phyloP scores from a whole-genome alignment of 257 asterid species.

The Penstemon newberryi region DNA sequence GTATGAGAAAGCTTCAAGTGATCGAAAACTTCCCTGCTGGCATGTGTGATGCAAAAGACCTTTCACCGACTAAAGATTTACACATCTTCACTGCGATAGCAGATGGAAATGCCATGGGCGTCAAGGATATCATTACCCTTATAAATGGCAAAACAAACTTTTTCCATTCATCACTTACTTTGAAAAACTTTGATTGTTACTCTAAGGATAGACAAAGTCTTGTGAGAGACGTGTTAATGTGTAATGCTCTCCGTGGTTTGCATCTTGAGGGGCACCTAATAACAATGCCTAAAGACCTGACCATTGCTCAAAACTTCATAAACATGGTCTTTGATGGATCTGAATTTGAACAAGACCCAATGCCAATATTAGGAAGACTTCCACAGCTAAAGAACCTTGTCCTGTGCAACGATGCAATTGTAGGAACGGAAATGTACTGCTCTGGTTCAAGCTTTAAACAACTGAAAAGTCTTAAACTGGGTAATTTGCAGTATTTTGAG shows the following conservation, averaged over 20 bases:
- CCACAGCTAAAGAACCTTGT: slow-evolving; percentile 17
- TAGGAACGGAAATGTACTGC: slow-evolving; percentile 12
- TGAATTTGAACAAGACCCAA: slow-evolving; percentile 27
- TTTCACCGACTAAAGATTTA: not conserved
- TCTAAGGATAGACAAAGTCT: not conserved
- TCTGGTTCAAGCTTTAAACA: slow-evolving; percentile 13
- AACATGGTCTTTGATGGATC: slow-evolving; percentile 22
- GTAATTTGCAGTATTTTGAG: slow-evolving; percentile 15
- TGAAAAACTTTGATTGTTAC: slow-evolving; percentile 28
- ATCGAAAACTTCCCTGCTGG: slow-evolving; percentile 25
- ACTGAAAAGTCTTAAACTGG: slow-evolving; percentile 27
- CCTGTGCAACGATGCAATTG: slow-evolving; percentile 24
- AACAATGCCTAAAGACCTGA: not conserved
- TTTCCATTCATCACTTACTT: not conserved
- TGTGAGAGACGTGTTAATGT: not conserved
- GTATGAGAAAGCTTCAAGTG: slow-evolving; percentile 25
- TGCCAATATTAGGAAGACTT: slow-evolving; percentile 24
- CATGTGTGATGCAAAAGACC: slow-evolving; percentile 2
- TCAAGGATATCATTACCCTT: not conserved
- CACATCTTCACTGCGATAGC: not conserved
- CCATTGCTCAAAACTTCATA: not conserved
- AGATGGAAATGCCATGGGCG: not conserved
- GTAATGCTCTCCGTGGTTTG: not conserved
- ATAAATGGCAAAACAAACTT: not conserved
- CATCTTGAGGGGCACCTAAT: slow-evolving; percentile 25